A percentile compares a stretch with the other conserved stretches of the same genome.
Conservation (phyloP, 1,284 basidiomycete genomes). For the Sporisorium sorghi region DNA sequence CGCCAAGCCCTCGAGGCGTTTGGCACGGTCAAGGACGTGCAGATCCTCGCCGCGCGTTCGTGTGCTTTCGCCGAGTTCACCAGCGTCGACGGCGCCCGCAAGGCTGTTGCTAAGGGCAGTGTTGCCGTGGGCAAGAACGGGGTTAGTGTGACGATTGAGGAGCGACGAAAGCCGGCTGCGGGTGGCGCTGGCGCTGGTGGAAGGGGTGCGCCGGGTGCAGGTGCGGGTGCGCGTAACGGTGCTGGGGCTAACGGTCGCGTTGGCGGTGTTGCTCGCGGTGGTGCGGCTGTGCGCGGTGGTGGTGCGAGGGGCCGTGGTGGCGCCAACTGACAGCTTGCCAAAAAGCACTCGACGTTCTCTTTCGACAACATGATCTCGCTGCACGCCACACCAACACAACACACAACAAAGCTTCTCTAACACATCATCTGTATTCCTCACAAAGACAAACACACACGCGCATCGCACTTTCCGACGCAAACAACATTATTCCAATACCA, state of each 20-base stretch:
- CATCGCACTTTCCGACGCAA: not conserved
- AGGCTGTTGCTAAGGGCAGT: slow-evolving; percentile 89
- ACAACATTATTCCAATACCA: not conserved
- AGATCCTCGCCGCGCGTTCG: slow-evolving; percentile 86
- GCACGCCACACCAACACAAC: not conserved
- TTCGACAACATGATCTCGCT: not conserved
- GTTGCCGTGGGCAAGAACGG: slow-evolving; percentile 77
- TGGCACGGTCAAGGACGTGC: slow-evolving; percentile 86
- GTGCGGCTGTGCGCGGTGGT: slow-evolving; percentile 17
- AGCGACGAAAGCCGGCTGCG: slow-evolving; percentile 86
- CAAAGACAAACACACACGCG: slow-evolving; percentile 1
- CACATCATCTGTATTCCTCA: not conserved
- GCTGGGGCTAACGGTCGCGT: slow-evolving; percentile 10
- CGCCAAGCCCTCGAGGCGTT: slow-evolving; percentile 77
- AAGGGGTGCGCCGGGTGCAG: not conserved
- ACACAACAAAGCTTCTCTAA: not conserved
- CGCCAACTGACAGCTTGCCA: slow-evolving; percentile 16
- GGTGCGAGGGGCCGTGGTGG: slow-evolving; percentile 10
- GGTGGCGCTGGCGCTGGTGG: slow-evolving; percentile 11
- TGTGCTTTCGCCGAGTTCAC: slow-evolving; percentile 95
- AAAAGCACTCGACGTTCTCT: not conserved
- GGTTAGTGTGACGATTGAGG: slow-evolving; percentile 82
- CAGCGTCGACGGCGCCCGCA: slow-evolving; percentile 81
- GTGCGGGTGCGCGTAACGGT: slow-evolving; percentile 12
- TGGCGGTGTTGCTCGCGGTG: slow-evolving; percentile 22